phyloP scores from a whole-genome alignment of 75 land plant species.

The Chamaecyparis obtusa region DNA sequence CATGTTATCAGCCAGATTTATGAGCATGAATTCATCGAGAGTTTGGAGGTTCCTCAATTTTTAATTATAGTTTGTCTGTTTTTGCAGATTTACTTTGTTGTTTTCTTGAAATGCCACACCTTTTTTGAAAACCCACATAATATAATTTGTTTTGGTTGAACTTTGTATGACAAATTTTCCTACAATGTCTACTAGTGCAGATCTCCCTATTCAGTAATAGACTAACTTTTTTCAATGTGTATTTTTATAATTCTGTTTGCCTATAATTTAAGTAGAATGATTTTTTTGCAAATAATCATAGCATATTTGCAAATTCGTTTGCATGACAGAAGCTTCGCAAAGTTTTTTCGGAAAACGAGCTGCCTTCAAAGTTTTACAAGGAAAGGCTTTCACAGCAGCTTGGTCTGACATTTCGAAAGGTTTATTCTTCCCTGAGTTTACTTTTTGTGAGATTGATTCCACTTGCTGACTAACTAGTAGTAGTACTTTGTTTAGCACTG shows the following conservation, averaged over 20 bases:
- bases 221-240: background rate
- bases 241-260: background rate
- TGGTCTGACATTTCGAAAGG: slow-evolving; percentile 59
- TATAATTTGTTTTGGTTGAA: background rate
- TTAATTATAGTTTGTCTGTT: too few species aligned
- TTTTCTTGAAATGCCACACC: background rate
- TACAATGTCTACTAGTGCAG: background rate
- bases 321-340: slow-evolving; percentile 54
- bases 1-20: too few species aligned
- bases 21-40: too few species aligned
- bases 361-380: slow-evolving; percentile 54
- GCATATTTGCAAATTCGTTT: background rate
- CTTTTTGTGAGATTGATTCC: background rate
- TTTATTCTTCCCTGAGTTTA: slow-evolving; percentile 7
- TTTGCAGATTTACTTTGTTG: background rate
- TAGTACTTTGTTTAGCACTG: background rate
- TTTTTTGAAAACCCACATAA: background rate
- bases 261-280: background rate
- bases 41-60: too few species aligned
- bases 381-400: slow-evolving; percentile 54
- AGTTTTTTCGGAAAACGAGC: slow-evolving; percentile 72
- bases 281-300: background rate
- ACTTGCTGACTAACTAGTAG: background rate
- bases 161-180: background rate
- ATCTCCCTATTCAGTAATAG: background rate